Conservation (phyloP, 768 basidiomycete species). For the Pleurotus djamor region DNA sequence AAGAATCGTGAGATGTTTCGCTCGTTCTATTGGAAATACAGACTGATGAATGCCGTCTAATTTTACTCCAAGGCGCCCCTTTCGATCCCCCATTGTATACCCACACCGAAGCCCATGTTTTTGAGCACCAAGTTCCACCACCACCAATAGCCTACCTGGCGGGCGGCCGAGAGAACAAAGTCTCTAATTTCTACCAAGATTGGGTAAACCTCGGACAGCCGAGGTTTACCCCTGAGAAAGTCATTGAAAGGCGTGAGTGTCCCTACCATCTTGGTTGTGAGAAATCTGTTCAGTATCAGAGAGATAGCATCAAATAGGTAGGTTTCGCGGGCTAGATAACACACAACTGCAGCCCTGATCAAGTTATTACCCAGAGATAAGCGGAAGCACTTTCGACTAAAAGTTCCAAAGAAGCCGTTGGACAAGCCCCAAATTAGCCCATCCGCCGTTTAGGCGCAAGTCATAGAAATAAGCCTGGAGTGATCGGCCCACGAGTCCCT, state of each 20-base stretch:
- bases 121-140: too few relatives aligned
- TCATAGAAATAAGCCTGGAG: constrained; percentile 6
- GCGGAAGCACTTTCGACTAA: constrained; percentile 3
- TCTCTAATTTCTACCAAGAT: constrained; percentile 8
- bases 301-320: not conserved
- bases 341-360: not conserved
- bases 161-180: not conserved
- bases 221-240: constrained; percentile 22
- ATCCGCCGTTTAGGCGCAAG: constrained; percentile 3
- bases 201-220: constrained; percentile 26
- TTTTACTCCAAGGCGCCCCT: not conserved
- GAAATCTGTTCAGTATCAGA: not conserved
- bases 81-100: not conserved
- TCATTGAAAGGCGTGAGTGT: constrained; percentile 3
- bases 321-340: not conserved
- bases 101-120: too few relatives aligned
- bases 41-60: not conserved
- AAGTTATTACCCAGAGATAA: constrained; percentile 8
- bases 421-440: not conserved
- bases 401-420: constrained; percentile 3
- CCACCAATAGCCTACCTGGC: too few relatives aligned
- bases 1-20: not conserved
- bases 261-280: not conserved
- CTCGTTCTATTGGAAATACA: not conserved
- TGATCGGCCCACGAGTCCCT: constrained; percentile 8